Evolutionary conservation across 108 stramenopile species (phyloP).

Genomic region (Schizochytrium sp.): DNA sequence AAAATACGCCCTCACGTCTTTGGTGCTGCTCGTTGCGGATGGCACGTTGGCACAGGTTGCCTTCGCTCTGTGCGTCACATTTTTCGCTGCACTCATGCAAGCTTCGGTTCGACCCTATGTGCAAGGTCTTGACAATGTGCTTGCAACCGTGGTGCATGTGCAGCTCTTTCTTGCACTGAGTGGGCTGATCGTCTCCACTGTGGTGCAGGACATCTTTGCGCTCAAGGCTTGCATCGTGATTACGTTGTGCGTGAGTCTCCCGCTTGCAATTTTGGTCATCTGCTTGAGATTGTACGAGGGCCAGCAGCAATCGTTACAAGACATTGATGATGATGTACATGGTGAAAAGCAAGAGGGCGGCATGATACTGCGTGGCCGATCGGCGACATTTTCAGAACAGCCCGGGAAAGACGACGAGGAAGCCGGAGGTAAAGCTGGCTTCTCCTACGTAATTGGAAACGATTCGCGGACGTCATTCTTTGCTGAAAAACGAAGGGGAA

Average conservation of each 20-base stretch:
- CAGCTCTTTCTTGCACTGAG: neutral
- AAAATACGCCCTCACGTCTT: neutral
- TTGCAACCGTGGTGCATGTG: neutral
- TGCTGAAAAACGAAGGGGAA: no score
- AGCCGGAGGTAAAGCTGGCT: no score
- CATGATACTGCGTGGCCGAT: no score
- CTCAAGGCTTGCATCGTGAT: neutral
- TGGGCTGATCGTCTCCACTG: neutral
- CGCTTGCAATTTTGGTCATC: neutral
- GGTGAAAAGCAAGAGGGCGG: no score
- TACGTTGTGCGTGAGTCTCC: neutral
- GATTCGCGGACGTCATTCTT: no score
- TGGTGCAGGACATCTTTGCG: neutral
- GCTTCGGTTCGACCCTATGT: neutral
- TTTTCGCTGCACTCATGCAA: neutral
- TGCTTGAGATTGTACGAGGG: no score
- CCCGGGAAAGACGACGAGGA: no score
- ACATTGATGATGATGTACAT: no score
- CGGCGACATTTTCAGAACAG: no score
- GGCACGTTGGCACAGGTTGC: neutral
- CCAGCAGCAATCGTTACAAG: no score
- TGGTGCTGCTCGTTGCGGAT: neutral
- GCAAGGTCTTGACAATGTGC: neutral
- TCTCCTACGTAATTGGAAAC: no score
- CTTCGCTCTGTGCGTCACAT: neutral